Percentiles rank a stretch among this genome's conserved stretches.
These are phyloP conservation scores for Diaporthe humulicola DNA, from an alignment of 2,329 filamentous ascomycete genomes.

Conservation along the genomic window DNA sequence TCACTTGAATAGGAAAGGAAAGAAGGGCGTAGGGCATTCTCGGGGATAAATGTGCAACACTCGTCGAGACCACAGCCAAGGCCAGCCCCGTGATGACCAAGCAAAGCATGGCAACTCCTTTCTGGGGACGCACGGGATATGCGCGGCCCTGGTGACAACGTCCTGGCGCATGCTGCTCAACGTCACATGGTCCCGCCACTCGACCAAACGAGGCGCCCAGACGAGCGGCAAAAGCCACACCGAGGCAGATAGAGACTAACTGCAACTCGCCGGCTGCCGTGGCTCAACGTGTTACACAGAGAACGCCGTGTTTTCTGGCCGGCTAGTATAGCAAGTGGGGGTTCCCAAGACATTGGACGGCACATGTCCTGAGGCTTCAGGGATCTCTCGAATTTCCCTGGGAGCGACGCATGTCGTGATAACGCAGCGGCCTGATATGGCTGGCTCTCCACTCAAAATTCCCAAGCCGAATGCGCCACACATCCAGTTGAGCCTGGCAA, in stretches of 20 bases:
- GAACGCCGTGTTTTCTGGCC: background rate
- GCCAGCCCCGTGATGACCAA: background rate
- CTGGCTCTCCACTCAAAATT: background rate
- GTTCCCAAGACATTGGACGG: background rate
- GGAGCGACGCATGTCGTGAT: background rate
- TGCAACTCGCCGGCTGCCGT: background rate
- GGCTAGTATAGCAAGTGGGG: background rate
- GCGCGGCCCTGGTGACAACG: background rate
- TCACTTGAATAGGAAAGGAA: background rate
- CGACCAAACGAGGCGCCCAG: background rate
- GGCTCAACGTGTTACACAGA: background rate
- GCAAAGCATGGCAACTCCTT: background rate
- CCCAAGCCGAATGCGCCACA: background rate
- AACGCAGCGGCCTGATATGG: background rate
- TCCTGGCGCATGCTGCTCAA: constrained; percentile 8
- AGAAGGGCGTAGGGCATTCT: background rate
- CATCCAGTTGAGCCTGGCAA: background rate
- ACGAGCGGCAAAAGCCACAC: background rate
- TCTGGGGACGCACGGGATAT: background rate
- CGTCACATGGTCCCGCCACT: constrained; percentile 16
- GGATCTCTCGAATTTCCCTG: too few species aligned
- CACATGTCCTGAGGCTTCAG: background rate
- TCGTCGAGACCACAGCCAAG: too few species aligned
- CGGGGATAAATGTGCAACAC: background rate
- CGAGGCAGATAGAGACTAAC: background rate